These are phyloP conservation scores for Candida boleticola DNA, from an alignment of 805 yeast genomes.

Conservation along the genomic window DNA sequence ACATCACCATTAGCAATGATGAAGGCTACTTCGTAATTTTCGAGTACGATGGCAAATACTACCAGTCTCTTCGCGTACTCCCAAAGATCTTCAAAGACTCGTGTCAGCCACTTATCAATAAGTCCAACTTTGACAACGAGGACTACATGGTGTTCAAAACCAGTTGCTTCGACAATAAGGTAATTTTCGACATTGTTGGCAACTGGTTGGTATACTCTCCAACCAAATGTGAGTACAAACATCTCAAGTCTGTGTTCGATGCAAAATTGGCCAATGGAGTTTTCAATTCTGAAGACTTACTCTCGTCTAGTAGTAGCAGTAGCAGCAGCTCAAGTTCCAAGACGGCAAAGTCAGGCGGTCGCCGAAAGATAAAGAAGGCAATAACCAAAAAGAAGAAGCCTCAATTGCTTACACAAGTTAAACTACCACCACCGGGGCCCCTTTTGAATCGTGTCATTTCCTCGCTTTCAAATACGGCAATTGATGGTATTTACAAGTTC, in stretches of 20 bases:
- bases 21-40: conserved; percentile 15
- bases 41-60: neutral
- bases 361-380: neutral
- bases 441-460: conserved; percentile 48
- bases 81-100: conserved; percentile 13
- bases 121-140: conserved; percentile 2
- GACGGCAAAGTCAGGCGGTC: neutral
- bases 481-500: conserved; percentile 48
- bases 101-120: conserved; percentile 19
- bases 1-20: conserved; percentile 19
- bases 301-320: neutral
- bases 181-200: conserved; percentile 50
- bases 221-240: conserved; percentile 31
- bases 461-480: conserved; percentile 48
- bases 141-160: conserved; percentile 22
- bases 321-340: neutral
- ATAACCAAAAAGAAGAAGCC: neutral
- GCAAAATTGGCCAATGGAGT: conserved; percentile 2
- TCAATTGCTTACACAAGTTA: conserved; percentile 40
- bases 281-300: neutral
- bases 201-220: conserved; percentile 51
- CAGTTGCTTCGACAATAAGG: conserved; percentile 29
- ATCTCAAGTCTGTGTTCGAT: conserved; percentile 21
- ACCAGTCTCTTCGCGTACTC: neutral
- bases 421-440: conserved; percentile 46